Evolutionary conservation across 208 protist species (phyloP).

Genomic region (Acanthamoeba lenticulata): DNA sequence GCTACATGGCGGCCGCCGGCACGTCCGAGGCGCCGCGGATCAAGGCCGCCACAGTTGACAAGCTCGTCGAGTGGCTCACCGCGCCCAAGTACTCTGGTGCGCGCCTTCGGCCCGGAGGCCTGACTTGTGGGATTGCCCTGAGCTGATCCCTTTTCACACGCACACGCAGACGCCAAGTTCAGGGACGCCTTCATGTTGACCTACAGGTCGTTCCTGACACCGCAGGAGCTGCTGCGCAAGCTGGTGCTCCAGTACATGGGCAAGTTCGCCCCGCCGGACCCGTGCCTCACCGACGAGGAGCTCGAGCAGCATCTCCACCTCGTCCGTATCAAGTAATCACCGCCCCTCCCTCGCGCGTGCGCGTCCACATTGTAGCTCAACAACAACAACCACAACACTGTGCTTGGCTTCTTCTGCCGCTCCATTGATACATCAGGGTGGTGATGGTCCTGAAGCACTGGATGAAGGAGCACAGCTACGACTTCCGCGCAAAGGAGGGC

Average conservation of each 20-base stretch:
- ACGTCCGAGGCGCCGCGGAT: not conserved
- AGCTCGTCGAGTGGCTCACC: slow-evolving; percentile 54
- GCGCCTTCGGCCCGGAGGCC: no score
- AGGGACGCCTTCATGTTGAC: slow-evolving; percentile 65
- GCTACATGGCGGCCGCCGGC: not conserved
- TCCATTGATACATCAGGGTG: no score
- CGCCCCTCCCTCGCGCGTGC: not conserved
- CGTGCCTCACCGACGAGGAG: not conserved
- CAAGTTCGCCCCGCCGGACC: not conserved
- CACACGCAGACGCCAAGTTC: slow-evolving; percentile 21
- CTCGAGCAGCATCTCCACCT: slow-evolving; percentile 26
- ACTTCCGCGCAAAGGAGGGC: slow-evolving; percentile 55
- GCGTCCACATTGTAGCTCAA: no score
- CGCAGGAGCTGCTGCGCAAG: slow-evolving; percentile 53
- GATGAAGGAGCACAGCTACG: slow-evolving; percentile 25
- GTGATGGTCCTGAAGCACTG: slow-evolving; percentile 54
- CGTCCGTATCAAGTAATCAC: slow-evolving; percentile 10
- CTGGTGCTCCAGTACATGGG: not conserved
- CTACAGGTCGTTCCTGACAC: slow-evolving; percentile 61
- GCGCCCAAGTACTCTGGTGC: slow-evolving; percentile 52
- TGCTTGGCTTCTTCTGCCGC: no score
- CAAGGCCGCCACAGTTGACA: slow-evolving; percentile 22
- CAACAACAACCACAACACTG: no score
- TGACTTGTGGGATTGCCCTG: no score
- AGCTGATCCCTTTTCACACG: not conserved